Evolutionary conservation across 345 rosid genomes (phyloP), one percentile per base, ranked within the genome.

Genomic region (Citrus unshiu): DNA sequence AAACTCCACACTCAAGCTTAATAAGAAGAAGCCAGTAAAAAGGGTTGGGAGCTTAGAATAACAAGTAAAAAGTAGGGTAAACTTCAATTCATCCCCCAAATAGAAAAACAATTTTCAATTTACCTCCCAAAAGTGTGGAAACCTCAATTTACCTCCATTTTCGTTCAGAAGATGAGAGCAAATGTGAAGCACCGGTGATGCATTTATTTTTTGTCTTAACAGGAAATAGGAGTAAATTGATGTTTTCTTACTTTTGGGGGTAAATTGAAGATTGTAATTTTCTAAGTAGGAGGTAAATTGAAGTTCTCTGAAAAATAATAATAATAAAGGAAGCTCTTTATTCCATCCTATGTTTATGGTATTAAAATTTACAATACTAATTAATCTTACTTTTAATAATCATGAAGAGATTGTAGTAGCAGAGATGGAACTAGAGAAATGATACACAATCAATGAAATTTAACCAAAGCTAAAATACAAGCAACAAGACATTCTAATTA

Each of bases 321-420:
- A 66, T 34, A 46, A 66, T 34, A 46, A 76, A 27, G 21, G 80
- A 73, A 69, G 78, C 74, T 56, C 25, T 59, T 46, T 73, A 68
- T 79, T 49, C 80, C 80, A 61, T 73, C 72, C 81, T 77, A 74
- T 65, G 54, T 32, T 21, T 72, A 81, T 73, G 62, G 27, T 61
- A 54, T 43, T 30, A 32, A 43, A 4, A 59, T 79, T 9, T 69
- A 77, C 82, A 73, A 21, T 40, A 12, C 35, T 21, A 24, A 14
- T 43, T 59, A n/a, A 54, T 25, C 67, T 30, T 73, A n/a, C 72
- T 22, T 22, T 32, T 49, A 60, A 35, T 46, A 59, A 62, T 63
- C 66, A 6, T 35, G 34, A 60, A 69, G 29, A 60, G 46, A 68
- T 35, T 22, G 2, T 9, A 27, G 69, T 5, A 30, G 32, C 24